phyloP scores from a whole-genome alignment of 2,329 filamentous ascomycete genomes.

The Fusarium odoratissimum region DNA sequence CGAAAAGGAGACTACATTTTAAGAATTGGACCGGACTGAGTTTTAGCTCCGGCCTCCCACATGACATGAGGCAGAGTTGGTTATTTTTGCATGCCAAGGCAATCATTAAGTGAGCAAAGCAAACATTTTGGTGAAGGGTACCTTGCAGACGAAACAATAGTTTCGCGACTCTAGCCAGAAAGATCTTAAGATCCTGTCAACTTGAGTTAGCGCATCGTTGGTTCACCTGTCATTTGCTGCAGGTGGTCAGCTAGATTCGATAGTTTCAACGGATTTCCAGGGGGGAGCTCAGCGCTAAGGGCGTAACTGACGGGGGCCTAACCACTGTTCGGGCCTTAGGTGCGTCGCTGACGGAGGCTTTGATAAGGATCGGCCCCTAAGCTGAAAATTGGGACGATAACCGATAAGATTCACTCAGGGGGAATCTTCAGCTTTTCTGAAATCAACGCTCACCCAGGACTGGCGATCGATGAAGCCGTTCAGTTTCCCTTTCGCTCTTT shows the following conservation, averaged over 20 bases:
- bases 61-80: not conserved
- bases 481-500: not conserved
- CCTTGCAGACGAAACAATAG: conserved; percentile 5
- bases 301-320: not conserved
- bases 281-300: not conserved
- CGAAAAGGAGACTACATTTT: not conserved
- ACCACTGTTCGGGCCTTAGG: not conserved
- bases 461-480: not conserved
- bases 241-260: not conserved
- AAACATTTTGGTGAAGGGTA: not conserved
- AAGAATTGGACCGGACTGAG: not conserved
- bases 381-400: not conserved
- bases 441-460: accelerated
- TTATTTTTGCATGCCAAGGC: not conserved
- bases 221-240: not conserved
- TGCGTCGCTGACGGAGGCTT: not conserved
- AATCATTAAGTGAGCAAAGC: accelerated
- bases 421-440: not conserved
- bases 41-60: not conserved
- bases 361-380: not conserved
- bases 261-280: not conserved
- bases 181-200: not conserved
- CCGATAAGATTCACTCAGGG: not conserved
- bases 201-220: not conserved
- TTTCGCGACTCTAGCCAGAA: not conserved